These are phyloP conservation scores for Talaromyces adpressus DNA, from an alignment of 495 filamentous ascomycete species.

Conservation along the genomic window DNA sequence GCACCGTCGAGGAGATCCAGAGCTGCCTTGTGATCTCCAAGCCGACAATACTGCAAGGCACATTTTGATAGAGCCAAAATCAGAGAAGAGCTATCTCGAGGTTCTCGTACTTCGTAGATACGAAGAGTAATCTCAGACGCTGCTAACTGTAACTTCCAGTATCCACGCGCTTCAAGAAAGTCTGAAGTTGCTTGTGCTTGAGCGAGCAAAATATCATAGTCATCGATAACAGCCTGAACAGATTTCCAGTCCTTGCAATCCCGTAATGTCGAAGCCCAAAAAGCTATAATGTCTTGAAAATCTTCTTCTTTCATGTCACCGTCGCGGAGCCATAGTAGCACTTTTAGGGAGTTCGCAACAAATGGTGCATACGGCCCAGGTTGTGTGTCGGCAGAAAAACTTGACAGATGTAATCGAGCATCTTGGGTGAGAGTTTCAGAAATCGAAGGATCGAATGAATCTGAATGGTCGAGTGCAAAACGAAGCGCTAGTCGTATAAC, in stretches of 20 bases:
- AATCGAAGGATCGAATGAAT: conserved; percentile 21
- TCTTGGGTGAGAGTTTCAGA: conserved; percentile 27
- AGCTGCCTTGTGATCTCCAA: conserved; percentile 73
- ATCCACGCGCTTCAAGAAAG: conserved; percentile 70
- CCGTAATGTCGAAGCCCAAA: conserved; percentile 29
- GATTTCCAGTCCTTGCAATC: conserved; percentile 39
- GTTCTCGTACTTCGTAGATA: conserved; percentile 44
- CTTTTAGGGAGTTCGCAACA: conserved; percentile 47
- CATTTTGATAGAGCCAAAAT: conserved; percentile 53
- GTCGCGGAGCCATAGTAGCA: conserved; percentile 48
- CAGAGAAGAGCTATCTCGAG: conserved; percentile 45
- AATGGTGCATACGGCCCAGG: conserved; percentile 48
- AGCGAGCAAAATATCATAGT: conserved; percentile 48
- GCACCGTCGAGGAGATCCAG: conserved; percentile 56
- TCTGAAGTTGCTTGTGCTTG: conserved; percentile 67
- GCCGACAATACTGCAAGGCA: conserved; percentile 63
- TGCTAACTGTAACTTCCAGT: conserved; percentile 45
- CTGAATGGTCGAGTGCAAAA: conserved; percentile 31
- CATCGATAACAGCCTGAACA: conserved; percentile 52
- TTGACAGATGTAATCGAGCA: conserved; percentile 23
- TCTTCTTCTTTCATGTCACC: conserved; percentile 37
- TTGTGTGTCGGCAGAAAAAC: conserved; percentile 45
- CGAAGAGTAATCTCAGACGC: conserved; percentile 41
- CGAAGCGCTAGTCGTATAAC: conserved; percentile 35
- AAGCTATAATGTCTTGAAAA: conserved; percentile 36